Conservation (phyloP, 176 grass and related monocot species). For the Oryza punctata region DNA sequence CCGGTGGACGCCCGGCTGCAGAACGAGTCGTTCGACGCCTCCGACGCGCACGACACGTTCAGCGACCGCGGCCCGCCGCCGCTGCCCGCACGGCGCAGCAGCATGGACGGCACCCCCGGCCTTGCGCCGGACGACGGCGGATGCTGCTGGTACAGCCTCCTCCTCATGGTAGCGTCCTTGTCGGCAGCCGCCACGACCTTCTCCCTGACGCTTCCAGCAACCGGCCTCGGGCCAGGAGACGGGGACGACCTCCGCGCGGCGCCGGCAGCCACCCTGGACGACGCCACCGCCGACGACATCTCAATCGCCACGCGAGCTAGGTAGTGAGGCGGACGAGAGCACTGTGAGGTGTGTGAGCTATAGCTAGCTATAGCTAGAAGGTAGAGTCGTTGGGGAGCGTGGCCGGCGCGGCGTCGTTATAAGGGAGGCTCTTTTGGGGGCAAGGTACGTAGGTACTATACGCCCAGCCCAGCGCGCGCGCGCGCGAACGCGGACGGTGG, state of each 20-base stretch:
- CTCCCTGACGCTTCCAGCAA: not conserved
- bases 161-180: not conserved
- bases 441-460: not conserved
- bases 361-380: not conserved
- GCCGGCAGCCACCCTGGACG: not conserved
- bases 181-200: not conserved
- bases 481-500: slow-evolving; percentile 3
- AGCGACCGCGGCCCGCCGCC: slow-evolving; percentile 46
- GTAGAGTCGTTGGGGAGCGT: not conserved
- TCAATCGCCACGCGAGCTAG: not conserved
- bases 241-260: slow-evolving; percentile 26
- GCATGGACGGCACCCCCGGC: slow-evolving; percentile 40
- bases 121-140: not conserved
- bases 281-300: slow-evolving; percentile 36
- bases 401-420: slow-evolving; percentile 15
- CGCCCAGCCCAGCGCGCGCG: not conserved
- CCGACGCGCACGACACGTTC: slow-evolving; percentile 83
- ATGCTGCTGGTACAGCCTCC: not conserved
- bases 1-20: slow-evolving; percentile 86
- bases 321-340: not conserved
- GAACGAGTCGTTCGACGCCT: slow-evolving; percentile 83
- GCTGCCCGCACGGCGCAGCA: slow-evolving; percentile 32
- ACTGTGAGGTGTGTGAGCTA: not conserved
- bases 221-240: slow-evolving; percentile 16
- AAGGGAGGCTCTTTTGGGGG: not conserved